These are phyloP conservation scores for Linnemannia elongata DNA, from an alignment of 192 early-diverging fungal species.

Conservation along the genomic window DNA sequence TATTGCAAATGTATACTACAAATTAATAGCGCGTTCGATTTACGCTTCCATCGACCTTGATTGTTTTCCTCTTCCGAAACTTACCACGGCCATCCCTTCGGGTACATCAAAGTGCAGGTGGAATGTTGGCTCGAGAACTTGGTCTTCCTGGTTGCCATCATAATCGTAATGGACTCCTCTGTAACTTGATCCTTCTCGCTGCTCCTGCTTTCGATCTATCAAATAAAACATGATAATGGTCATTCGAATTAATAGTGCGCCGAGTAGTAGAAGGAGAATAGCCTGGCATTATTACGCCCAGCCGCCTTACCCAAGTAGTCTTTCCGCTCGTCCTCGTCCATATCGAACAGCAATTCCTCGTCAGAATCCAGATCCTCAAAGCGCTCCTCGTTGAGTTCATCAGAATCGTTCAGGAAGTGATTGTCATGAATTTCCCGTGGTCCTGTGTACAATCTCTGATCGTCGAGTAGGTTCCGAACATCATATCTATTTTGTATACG, in stretches of 20 bases:
- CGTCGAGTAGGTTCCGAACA: slow-evolving; percentile 70
- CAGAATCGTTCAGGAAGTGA: slow-evolving; percentile 2
- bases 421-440: slow-evolving; percentile 22
- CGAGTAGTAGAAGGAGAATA: neutral
- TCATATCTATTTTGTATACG: slow-evolving; percentile 67
- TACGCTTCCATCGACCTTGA: neutral
- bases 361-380: slow-evolving; percentile 73
- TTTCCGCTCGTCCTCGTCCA: slow-evolving; percentile 69
- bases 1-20: neutral
- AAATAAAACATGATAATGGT: neutral
- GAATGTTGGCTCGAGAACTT: slow-evolving; percentile 29
- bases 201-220: slow-evolving; percentile 23
- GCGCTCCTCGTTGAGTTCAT: slow-evolving; percentile 62
- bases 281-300: neutral
- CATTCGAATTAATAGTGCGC: neutral
- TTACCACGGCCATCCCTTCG: slow-evolving; percentile 62
- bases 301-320: slow-evolving; percentile 59
- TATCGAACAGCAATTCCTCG: slow-evolving; percentile 65
- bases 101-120: slow-evolving; percentile 64
- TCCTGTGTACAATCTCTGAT: slow-evolving; percentile 37
- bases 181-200: slow-evolving; percentile 15
- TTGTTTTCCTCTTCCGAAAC: neutral
- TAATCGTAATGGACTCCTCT: slow-evolving; percentile 35
- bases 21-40: neutral
- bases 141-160: slow-evolving; percentile 21